These are phyloP conservation scores for Heterobasidion parviporum DNA, from an alignment of 1,284 basidiomycete genomes.

Conservation along the genomic window DNA sequence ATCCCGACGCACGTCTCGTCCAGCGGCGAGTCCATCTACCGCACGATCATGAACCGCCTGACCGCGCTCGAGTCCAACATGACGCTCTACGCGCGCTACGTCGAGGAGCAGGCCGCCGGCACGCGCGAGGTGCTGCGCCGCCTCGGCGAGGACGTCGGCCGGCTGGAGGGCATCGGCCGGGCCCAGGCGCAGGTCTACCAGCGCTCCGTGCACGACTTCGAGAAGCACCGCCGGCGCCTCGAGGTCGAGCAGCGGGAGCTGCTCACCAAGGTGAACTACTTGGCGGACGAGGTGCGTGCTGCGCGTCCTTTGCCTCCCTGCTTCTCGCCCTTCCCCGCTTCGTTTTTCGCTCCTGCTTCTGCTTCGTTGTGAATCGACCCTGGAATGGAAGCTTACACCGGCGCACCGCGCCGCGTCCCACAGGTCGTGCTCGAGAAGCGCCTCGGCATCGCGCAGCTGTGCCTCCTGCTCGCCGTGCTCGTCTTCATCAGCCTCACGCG, in stretches of 20 bases:
- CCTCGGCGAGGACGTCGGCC: constrained; percentile 78
- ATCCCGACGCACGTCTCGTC: constrained; percentile 4
- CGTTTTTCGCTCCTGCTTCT: background rate
- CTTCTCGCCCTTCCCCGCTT: background rate
- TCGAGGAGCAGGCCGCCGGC: constrained; percentile 82
- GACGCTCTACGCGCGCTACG: constrained; percentile 80
- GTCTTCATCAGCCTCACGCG: constrained; percentile 81
- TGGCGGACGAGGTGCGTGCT: constrained; percentile 62
- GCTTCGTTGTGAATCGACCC: background rate
- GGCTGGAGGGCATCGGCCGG: constrained; percentile 62
- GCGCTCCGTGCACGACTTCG: constrained; percentile 61
- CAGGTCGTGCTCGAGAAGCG: constrained; percentile 80
- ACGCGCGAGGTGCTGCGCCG: constrained; percentile 71
- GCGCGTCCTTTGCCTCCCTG: background rate
- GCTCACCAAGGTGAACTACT: constrained; percentile 54
- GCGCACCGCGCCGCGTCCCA: background rate
- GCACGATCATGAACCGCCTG: constrained; percentile 92
- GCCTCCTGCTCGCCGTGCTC: constrained; percentile 69
- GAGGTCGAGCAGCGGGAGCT: constrained; percentile 67
- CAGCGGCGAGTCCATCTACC: constrained; percentile 85
- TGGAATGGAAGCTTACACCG: background rate
- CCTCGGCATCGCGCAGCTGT: constrained; percentile 75
- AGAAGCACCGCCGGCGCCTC: constrained; percentile 60
- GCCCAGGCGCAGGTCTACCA: constrained; percentile 61
- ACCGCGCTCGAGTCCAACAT: constrained; percentile 83